Percentiles rank a stretch among this genome's conserved stretches.
Conservation (phyloP, 176 grass and related monocot genomes). For the Bolboschoenus planiculmis region DNA sequence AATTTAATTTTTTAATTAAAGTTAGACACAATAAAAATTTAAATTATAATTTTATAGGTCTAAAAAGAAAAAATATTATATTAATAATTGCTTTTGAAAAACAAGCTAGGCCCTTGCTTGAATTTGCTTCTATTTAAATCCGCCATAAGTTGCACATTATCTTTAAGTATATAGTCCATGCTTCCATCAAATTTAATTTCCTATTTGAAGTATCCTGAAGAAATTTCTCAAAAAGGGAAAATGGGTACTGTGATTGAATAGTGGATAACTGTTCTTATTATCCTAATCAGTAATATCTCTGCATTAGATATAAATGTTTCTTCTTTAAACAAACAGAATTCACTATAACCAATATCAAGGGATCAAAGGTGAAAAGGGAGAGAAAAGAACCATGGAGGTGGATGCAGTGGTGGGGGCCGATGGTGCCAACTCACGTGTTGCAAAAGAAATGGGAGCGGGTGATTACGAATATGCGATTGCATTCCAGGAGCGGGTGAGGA, state of each 20-base stretch:
- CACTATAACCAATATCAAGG: conserved; percentile 76
- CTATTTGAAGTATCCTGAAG: not conserved
- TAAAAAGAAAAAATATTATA: no score
- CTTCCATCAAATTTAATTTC: not conserved
- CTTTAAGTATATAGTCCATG: no score
- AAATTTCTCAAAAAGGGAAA: not conserved
- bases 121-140: no score
- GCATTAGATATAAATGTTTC: not conserved
- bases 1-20: no score
- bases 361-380: conserved; percentile 49
- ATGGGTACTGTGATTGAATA: not conserved
- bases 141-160: no score
- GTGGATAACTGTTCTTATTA: not conserved
- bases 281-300: not conserved
- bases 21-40: no score
- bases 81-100: no score
- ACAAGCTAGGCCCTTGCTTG: no score
- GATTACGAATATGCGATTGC: conserved; percentile 98
- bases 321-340: conserved; percentile 24
- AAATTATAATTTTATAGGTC: no score
- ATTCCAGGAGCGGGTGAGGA: conserved; percentile 93
- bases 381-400: conserved; percentile 64
- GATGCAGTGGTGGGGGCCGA: conserved; percentile 91
- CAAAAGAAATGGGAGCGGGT: conserved; percentile 89
- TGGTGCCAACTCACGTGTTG: conserved; percentile 90